Conservation (phyloP, 257 asterid species). For the Sherardia arvensis region DNA sequence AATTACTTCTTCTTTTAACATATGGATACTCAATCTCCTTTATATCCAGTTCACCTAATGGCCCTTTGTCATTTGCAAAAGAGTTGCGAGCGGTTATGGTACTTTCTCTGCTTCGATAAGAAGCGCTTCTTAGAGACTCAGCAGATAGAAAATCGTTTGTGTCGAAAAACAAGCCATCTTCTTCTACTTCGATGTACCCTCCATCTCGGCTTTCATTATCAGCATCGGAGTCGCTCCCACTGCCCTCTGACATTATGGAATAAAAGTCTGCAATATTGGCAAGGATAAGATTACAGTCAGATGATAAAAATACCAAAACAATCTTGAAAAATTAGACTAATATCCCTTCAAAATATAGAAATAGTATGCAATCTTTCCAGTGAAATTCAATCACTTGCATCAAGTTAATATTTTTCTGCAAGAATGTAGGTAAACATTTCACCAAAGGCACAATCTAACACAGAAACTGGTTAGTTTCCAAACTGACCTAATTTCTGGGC, state of each 20-base stretch:
- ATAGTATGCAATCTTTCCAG: background rate
- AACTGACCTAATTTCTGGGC: background rate
- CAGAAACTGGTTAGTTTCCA: background rate
- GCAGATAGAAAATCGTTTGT: slow-evolving; percentile 83
- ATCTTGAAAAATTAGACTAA: background rate
- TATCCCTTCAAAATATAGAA: background rate
- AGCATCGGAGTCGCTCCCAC: slow-evolving; percentile 84
- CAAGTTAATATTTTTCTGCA: background rate
- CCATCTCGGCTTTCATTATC: slow-evolving; percentile 87
- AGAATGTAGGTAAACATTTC: background rate
- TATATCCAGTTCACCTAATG: slow-evolving; percentile 42
- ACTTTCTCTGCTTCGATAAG: slow-evolving; percentile 79
- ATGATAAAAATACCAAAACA: background rate
- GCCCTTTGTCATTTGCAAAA: slow-evolving; percentile 49
- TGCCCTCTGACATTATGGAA: slow-evolving; percentile 93
- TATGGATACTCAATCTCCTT: slow-evolving; percentile 59
- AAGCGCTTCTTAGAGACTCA: slow-evolving; percentile 83
- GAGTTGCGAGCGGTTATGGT: slow-evolving; percentile 40
- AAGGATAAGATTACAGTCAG: background rate
- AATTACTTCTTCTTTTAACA: slow-evolving; percentile 62
- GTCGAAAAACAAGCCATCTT: slow-evolving; percentile 74
- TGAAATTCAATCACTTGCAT: background rate
- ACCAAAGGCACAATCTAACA: no score
- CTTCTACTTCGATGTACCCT: slow-evolving; percentile 81
- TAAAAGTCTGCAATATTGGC: slow-evolving; percentile 62